Evolutionary conservation across 1,139 yeast species (phyloP).

Genomic region (Hyphopichia fennica): DNA sequence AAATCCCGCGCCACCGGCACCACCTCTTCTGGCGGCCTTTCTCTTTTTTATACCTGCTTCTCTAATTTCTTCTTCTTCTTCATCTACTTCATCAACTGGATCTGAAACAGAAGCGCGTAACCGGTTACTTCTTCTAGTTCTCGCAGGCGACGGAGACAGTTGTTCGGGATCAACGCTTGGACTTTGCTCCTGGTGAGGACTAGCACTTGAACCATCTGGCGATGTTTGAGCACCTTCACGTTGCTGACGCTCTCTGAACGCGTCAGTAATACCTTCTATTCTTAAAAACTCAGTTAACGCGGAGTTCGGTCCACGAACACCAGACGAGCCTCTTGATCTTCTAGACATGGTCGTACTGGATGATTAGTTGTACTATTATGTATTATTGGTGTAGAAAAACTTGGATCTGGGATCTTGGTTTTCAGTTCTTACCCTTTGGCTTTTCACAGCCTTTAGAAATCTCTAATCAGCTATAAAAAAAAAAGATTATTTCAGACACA

Average conservation of each 20-base stretch:
- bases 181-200: not conserved
- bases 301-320: slow-evolving; percentile 74
- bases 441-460: not conserved
- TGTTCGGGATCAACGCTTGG: not conserved
- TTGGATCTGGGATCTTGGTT: slow-evolving; percentile 1
- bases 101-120: not conserved
- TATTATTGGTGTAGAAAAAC: not conserved
- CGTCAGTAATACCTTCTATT: slow-evolving; percentile 85
- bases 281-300: slow-evolving; percentile 75
- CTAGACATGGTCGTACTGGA: too few relatives aligned
- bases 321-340: slow-evolving; percentile 27
- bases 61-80: slow-evolving; percentile 34
- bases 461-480: too few relatives aligned
- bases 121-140: not conserved
- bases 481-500: too few relatives aligned
- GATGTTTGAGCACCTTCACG: slow-evolving; percentile 8
- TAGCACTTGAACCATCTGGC: not conserved
- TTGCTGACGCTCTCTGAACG: slow-evolving; percentile 63
- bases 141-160: not conserved
- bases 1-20: slow-evolving; percentile 24
- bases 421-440: not conserved
- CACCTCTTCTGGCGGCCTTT: slow-evolving; percentile 26
- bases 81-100: slow-evolving; percentile 12
- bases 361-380: too few relatives aligned
- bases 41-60: slow-evolving; percentile 43